phyloP scores from a whole-genome alignment of 257 asterid species.

The Solanum tacnaense region DNA sequence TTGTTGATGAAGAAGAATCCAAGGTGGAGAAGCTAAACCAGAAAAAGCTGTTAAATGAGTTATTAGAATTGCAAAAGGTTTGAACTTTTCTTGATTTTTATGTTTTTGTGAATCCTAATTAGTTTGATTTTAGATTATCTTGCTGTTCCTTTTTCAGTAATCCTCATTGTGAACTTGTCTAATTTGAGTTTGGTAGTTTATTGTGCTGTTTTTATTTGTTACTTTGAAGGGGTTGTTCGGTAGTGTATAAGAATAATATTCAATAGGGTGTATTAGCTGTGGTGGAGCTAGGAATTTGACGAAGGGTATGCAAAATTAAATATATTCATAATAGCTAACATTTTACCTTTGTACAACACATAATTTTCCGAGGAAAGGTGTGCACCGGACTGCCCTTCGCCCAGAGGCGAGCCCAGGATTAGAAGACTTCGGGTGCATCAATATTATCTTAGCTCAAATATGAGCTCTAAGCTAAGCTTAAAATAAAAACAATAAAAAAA shows the following conservation, averaged over 20 bases:
- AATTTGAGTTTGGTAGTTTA: neutral
- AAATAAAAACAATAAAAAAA: no score
- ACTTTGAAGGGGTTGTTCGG: neutral
- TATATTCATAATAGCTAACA: neutral
- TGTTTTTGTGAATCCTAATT: neutral
- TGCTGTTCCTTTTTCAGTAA: neutral
- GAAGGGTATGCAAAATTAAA: neutral
- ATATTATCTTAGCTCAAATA: no score
- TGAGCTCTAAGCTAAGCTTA: no score
- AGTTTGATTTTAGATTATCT: neutral
- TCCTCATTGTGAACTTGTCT: neutral
- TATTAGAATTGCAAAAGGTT: neutral
- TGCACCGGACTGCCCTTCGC: no score
- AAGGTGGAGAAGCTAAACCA: neutral
- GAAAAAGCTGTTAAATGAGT: neutral
- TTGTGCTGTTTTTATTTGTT: neutral
- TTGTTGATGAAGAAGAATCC: neutral
- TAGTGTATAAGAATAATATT: neutral
- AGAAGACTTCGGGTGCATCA: no score
- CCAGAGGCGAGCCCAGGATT: no score
- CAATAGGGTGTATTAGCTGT: neutral
- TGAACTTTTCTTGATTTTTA: neutral
- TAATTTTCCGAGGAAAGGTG: neutral
- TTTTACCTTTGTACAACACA: neutral
- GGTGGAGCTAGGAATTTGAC: neutral